Base-by-base conservation (phyloP, 2,329 filamentous ascomycete species). In the Fusarium abutilonis region DNA sequence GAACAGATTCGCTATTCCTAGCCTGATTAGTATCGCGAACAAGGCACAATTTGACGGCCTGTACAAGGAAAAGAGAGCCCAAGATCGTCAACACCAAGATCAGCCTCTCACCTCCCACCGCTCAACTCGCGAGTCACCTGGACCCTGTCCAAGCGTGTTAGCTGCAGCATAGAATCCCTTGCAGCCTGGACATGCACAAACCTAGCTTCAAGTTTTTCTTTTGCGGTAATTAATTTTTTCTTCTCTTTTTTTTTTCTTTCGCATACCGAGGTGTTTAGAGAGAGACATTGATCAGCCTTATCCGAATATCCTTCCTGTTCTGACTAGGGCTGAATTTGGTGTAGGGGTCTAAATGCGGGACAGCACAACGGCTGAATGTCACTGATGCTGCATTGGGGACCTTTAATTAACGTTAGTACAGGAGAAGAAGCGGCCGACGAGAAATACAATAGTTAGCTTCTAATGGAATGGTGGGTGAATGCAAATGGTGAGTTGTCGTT, bases 201-300 rank as follows among this genome's bases (percentile, higher is more conserved):
- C 23, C 5, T 26, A 8, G 23, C 23, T 26, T 4, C 23, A 26
- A 4, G 23, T 26, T 26, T 8, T 26, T 26, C 9, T 9, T 39
- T 23, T 44, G 55, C 60, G 55, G 55, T 23, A 55, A 64, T 63
- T 60, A 19, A 19, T 3, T 26, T n/a, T n/a, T n/a, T n/a, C n/a
- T n/a, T n/a, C n/a, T n/a, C n/a, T n/a, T n/a, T n/a, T n/a, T n/a
- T n/a, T n/a, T n/a, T n/a, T n/a, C n/a, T n/a, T 59, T 50, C 35
- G 54, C 44, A 47, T 10, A 31, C 11, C 11, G 14, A 34, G 14
- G 31, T n/a, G 13, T 7, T 34, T n/a, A 14, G 6, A 19, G 15
- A 17, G 31, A 23, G n/a, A 29, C 21, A 48, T 5, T 13, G 15
- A 46, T 45, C 58, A 60, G 54, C 58, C 57, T 44, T 66, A 35